Percentiles rank a stretch among this genome's conserved stretches.
Evolutionary conservation across 2,329 filamentous ascomycete species (phyloP).

Genomic region (Trichoderma sp.): DNA sequence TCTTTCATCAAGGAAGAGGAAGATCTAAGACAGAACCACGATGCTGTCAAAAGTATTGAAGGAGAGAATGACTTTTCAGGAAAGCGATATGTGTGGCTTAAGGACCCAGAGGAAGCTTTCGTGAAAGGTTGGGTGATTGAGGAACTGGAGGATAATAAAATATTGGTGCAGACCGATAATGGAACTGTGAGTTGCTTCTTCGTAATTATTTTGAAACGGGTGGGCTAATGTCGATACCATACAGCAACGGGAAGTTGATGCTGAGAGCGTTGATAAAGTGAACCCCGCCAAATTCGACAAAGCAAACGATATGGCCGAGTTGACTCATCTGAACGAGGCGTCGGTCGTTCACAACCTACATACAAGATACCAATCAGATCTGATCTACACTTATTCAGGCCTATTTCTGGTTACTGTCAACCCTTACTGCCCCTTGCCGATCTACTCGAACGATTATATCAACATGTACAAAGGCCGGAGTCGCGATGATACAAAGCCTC

Average conservation of each 20-base stretch:
- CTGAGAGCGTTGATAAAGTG: slow-evolving; percentile 94
- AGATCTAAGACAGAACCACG: slow-evolving; percentile 64
- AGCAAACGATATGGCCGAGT: slow-evolving; percentile 97
- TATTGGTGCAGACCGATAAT: slow-evolving; percentile 92
- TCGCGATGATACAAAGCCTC: slow-evolving; percentile 92
- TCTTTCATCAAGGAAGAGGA: slow-evolving; percentile 94
- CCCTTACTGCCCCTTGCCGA: slow-evolving; percentile 91
- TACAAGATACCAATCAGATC: slow-evolving; percentile 89
- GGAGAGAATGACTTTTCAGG: slow-evolving; percentile 99
- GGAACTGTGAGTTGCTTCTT: slow-evolving; percentile 66
- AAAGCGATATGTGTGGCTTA: slow-evolving; percentile 97
- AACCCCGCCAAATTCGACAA: slow-evolving; percentile 99
- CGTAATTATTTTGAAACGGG: background rate
- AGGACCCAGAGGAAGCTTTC: slow-evolving; percentile 84
- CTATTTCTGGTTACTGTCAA: slow-evolving; percentile 97
- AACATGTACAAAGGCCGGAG: slow-evolving; percentile 95
- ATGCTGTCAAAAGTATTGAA: slow-evolving; percentile 74
- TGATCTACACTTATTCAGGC: slow-evolving; percentile 98
- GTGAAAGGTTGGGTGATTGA: slow-evolving; percentile 91
- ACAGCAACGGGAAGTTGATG: slow-evolving; percentile 83
- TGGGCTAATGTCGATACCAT: slow-evolving; percentile 31
- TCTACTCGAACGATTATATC: slow-evolving; percentile 95
- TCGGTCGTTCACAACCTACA: slow-evolving; percentile 97
- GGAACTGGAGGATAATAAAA: slow-evolving; percentile 68
- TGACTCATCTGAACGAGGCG: slow-evolving; percentile 96